Evolutionary conservation across 2,329 filamentous ascomycete species (phyloP).

Genomic region (Trichoderma afroharzianum): DNA sequence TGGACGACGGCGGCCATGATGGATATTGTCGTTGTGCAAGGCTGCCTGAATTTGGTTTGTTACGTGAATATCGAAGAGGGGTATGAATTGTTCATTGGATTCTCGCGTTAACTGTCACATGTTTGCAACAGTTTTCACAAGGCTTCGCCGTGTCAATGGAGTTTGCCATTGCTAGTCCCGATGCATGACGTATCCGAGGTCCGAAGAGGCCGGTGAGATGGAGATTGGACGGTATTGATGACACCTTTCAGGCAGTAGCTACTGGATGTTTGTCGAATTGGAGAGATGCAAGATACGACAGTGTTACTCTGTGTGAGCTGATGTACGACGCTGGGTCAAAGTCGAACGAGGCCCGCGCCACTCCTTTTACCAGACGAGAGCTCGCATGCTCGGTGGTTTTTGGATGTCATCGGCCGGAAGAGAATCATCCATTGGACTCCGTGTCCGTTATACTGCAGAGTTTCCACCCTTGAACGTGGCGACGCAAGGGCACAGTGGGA

Average conservation of each 20-base stretch:
- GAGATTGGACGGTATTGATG: background rate
- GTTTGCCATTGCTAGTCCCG: background rate
- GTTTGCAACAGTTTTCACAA: background rate
- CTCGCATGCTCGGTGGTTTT: background rate
- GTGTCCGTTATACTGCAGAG: background rate
- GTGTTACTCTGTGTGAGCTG: slow-evolving; percentile 14
- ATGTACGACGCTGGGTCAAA: slow-evolving; percentile 4
- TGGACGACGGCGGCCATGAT: background rate
- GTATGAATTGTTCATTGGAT: background rate
- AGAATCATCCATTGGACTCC: background rate
- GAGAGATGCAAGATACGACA: background rate
- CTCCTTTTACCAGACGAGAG: background rate
- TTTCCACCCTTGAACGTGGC: slow-evolving; percentile 4
- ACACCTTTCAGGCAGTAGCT: background rate
- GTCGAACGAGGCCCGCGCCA: slow-evolving; percentile 12
- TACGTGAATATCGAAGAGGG: background rate
- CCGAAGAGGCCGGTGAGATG: background rate
- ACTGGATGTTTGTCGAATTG: background rate
- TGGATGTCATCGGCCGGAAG: background rate
- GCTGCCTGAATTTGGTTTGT: background rate
- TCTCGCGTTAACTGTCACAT: background rate
- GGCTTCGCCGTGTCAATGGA: background rate
- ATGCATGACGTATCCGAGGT: background rate
- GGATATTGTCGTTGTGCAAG: background rate
- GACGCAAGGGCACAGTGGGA: background rate